These are phyloP conservation scores for Hyphopichia khmerensis DNA, from an alignment of 1,139 yeast species.

Conservation along the genomic window DNA sequence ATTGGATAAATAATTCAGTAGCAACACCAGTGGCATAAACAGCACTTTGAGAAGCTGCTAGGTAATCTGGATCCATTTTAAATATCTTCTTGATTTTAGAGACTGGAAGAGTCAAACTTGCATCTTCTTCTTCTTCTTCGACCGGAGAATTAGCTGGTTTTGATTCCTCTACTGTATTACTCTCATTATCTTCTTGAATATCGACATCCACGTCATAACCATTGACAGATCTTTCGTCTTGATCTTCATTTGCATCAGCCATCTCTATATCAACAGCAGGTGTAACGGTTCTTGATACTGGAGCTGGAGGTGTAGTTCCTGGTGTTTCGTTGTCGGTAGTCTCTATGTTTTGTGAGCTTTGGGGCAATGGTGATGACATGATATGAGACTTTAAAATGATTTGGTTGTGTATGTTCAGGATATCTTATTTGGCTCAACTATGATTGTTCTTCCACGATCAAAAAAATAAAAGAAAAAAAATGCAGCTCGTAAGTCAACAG, in stretches of 20 bases:
- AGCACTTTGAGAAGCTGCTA: conserved; percentile 74
- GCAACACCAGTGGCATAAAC: conserved; percentile 85
- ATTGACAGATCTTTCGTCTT: not conserved
- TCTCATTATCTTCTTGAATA: conserved; percentile 6
- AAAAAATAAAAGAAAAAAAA: no score
- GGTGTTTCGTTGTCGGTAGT: conserved; percentile 8
- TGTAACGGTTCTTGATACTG: conserved; percentile 7
- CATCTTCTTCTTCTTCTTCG: conserved; percentile 19
- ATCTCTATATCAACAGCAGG: conserved; percentile 10
- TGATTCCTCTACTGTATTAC: no score
- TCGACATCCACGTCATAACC: conserved; percentile 5
- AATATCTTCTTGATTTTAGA: conserved; percentile 81
- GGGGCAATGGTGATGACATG: conserved; percentile 10
- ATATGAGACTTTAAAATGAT: not conserved
- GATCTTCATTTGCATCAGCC: conserved; percentile 6
- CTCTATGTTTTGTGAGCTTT: conserved; percentile 6
- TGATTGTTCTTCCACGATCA: not conserved
- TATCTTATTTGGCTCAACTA: no score
- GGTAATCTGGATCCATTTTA: conserved; percentile 81
- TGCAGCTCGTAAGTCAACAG: not conserved
- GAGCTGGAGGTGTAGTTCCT: conserved; percentile 10
- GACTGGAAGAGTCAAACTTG: conserved; percentile 54
- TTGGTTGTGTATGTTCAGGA: no score
- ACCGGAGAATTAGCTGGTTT: no score
- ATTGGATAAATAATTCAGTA: conserved; percentile 79